These are phyloP conservation scores for Eutrema yunnanense DNA, from an alignment of 345 rosid genomes.

Conservation along the genomic window DNA sequence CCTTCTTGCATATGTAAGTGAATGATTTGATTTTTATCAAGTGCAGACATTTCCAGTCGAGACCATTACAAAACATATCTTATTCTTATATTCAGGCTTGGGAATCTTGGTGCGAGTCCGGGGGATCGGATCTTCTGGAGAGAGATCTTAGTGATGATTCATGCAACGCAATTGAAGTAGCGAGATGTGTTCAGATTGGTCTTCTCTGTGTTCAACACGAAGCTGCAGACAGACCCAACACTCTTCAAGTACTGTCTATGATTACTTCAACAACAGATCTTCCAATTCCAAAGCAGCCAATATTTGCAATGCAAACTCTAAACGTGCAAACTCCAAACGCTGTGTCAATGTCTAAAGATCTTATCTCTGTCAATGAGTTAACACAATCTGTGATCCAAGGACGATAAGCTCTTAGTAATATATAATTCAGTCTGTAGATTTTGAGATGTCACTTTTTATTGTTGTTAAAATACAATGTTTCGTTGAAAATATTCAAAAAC, in stretches of 20 bases:
- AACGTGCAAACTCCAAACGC: not conserved
- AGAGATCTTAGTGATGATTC: constrained; percentile 4
- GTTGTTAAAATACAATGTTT: not conserved
- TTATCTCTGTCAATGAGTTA: constrained; percentile 16
- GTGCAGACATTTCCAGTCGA: not conserved
- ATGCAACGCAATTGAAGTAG: constrained; percentile 4
- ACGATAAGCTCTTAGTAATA: not conserved
- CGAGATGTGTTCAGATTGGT: constrained; percentile 25
- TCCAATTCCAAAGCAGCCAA: constrained; percentile 17
- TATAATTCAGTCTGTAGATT: not conserved
- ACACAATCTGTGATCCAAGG: constrained; percentile 22
- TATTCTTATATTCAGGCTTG: constrained; percentile 9
- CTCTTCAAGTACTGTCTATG: constrained; percentile 14
- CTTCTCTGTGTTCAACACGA: constrained; percentile 26
- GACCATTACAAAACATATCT: not conserved
- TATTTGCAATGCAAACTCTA: not conserved
- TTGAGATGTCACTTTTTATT: not conserved
- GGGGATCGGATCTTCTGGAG: constrained; percentile 16
- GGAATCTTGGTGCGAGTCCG: constrained; percentile 19
- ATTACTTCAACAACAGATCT: constrained; percentile 13
- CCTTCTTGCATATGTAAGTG: constrained; percentile 30
- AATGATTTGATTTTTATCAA: not conserved
- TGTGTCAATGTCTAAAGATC: not conserved
- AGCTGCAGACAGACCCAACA: constrained; percentile 25
- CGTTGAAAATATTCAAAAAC: not conserved